These are phyloP conservation scores for Pneumocystis sp. DNA, from an alignment of 1,139 yeast species.

Conservation along the genomic window DNA sequence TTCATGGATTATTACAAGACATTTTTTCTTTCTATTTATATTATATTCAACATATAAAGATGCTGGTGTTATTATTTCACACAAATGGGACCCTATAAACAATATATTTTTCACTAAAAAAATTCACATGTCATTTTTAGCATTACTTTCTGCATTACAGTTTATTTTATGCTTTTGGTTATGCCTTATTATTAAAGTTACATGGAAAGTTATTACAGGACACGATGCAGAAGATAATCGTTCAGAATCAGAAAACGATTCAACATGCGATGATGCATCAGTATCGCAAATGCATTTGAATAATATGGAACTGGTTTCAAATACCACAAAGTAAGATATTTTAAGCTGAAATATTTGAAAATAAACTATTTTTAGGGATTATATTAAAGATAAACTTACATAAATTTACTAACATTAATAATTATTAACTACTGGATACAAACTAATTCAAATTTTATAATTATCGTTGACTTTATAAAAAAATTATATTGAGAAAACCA, in stretches of 20 bases:
- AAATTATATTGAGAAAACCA: not conserved
- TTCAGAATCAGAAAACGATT: constrained; percentile 46
- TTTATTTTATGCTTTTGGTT: constrained; percentile 58
- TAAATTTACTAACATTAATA: not conserved
- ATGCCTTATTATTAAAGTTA: constrained; percentile 55
- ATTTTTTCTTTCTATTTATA: constrained; percentile 55
- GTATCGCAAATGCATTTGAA: not conserved
- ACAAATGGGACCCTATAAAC: constrained; percentile 7
- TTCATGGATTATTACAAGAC: constrained; percentile 60
- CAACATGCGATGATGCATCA: not conserved
- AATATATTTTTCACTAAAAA: constrained; percentile 45
- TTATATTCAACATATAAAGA: constrained; percentile 26
- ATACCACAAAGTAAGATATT: not conserved
- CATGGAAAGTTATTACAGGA: constrained; percentile 54
- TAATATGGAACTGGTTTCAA: not conserved
- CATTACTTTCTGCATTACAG: constrained; percentile 52
- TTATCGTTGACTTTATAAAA: not conserved
- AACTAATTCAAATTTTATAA: not conserved
- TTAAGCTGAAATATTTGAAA: not conserved
- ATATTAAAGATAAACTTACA: not conserved
- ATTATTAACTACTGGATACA: not conserved
- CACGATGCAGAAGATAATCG: constrained; percentile 68
- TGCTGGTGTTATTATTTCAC: constrained; percentile 17
- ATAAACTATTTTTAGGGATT: not conserved
- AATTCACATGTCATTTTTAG: constrained; percentile 38